These are phyloP conservation scores for Apophysomyces trapeziformis DNA, from an alignment of 371 early-diverging fungal genomes.

Conservation along the genomic window DNA sequence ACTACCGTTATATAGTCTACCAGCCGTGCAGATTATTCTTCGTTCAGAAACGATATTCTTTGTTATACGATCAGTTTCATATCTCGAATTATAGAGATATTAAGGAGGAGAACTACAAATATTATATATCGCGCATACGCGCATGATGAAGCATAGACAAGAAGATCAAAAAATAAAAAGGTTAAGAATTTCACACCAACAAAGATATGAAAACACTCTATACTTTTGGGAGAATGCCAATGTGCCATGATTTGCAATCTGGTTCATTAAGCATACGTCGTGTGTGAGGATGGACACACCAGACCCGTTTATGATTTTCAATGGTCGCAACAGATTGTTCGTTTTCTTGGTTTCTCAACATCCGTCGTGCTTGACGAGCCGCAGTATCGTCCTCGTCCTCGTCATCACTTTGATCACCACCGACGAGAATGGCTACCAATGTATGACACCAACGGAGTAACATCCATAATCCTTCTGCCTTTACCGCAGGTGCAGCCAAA, in stretches of 20 bases:
- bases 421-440: conserved; percentile 41
- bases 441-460: conserved; percentile 46
- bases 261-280: conserved; percentile 6
- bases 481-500: conserved; percentile 41
- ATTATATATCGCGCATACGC: not conserved
- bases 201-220: conserved; percentile 15
- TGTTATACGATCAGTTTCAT: too few species aligned
- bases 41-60: too few species aligned
- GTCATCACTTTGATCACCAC: conserved; percentile 33
- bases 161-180: conserved; percentile 1
- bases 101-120: not conserved
- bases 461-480: conserved; percentile 55
- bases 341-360: conserved; percentile 29
- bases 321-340: conserved; percentile 44
- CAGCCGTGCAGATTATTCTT: too few species aligned
- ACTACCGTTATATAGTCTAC: too few species aligned
- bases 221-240: conserved; percentile 47
- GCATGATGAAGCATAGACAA: not conserved
- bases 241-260: conserved; percentile 43
- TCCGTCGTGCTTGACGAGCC: conserved; percentile 5
- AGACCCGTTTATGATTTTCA: conserved; percentile 45
- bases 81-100: too few species aligned
- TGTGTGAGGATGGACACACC: conserved; percentile 40
- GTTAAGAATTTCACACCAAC: conserved; percentile 2
- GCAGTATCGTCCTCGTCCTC: conserved; percentile 22